Evolutionary conservation across 495 filamentous ascomycete species (phyloP), one percentile per base, ranked within the genome.

Genomic region (Xeromyces bisporus): DNA sequence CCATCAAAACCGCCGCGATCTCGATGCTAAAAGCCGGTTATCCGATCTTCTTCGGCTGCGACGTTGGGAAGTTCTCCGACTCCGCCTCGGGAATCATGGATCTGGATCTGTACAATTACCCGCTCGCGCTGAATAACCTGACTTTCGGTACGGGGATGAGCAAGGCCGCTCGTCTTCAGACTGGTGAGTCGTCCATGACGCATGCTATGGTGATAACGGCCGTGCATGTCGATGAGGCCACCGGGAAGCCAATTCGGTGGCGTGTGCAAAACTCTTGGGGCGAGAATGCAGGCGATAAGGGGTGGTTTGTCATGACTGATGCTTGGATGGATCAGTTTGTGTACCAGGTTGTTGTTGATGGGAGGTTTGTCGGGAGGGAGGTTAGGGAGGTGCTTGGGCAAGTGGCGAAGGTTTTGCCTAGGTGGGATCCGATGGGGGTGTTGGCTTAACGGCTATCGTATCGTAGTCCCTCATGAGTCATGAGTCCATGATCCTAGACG

Each of bases 201-300:
- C 83, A 89, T 44, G 83, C 83, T 0, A 93, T 93, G 83, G 80
- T 89, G 2, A 53, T 93, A 27, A 91, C 80, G 2, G 84, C 66
- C 0, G 83, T 91, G 28, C 80, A 91, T 48, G 38, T 91, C 6
- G 66, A 74, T 21, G 9, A 21, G 32, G 60, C 71, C 21, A 60
- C 71, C 21, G 72, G 67, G 0, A 62, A 67, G 43, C 58, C 73
- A 1, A 67, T 79, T 3, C 58, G 81, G 30, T 91, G 83, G 83
- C 55, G 81, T 17, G 80, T 92, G 28, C 78, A 92, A 62, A 92
- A 92, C 41, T 71, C 63, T 7, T 92, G 83, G 83, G 80, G 80
- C 7, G 58, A 65, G 15, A 49, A 32, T 0, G 66, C 61, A 0
- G 83, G 83, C 0, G 64, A 67, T 11, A 67, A 83, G 25, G 83